phyloP scores from a whole-genome alignment of 768 basidiomycete genomes.

The Hygrocybe coccinea region DNA sequence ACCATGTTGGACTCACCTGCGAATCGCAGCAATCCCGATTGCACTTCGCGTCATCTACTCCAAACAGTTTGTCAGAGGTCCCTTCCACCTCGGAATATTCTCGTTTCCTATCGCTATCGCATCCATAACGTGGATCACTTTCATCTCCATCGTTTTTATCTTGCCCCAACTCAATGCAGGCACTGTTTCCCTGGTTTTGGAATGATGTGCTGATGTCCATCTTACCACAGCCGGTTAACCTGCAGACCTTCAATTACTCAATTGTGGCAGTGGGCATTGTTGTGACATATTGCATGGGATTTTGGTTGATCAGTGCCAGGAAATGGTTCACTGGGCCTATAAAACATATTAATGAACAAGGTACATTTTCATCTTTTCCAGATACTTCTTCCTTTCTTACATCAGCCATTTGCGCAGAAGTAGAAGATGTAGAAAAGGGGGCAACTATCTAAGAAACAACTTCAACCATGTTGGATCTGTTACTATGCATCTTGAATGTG shows the following conservation, averaged over 20 bases:
- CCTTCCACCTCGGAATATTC: conserved; percentile 64
- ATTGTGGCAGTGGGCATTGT: conserved; percentile 76
- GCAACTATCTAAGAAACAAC: no score
- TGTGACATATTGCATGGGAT: conserved; percentile 54
- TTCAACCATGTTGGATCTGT: no score
- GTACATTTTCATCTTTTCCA: no score
- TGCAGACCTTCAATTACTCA: conserved; percentile 70
- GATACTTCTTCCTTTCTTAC: no score
- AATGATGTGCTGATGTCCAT: neutral
- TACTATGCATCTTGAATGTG: no score
- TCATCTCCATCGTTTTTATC: conserved; percentile 71
- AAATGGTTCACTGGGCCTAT: conserved; percentile 72
- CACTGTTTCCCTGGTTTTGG: neutral
- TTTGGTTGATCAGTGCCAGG: conserved; percentile 67
- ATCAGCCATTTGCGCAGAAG: no score
- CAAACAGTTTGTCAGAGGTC: conserved; percentile 56
- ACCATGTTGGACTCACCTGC: neutral
- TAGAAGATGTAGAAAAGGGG: no score
- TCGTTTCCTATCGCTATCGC: conserved; percentile 54
- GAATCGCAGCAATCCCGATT: conserved; percentile 66
- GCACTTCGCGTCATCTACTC: conserved; percentile 59
- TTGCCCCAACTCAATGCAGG: conserved; percentile 61
- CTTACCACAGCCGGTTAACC: conserved; percentile 52
- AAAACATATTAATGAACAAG: no score
- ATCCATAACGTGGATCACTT: conserved; percentile 64